Evolutionary conservation across 2,329 filamentous ascomycete species (phyloP).

Genomic region (Colletotrichum shisoi): DNA sequence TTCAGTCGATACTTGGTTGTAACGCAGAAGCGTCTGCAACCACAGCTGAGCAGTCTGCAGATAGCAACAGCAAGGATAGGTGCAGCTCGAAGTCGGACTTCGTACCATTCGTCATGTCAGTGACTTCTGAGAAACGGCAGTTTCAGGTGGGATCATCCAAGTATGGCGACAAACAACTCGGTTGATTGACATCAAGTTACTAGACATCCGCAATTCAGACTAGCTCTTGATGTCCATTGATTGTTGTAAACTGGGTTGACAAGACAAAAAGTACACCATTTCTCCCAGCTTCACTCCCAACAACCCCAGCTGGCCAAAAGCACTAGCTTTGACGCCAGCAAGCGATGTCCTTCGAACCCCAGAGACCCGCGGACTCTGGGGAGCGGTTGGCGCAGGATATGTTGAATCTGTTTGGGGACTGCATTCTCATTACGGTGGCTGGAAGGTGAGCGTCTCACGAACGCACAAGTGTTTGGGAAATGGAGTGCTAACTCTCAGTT

Average conservation of each 20-base stretch:
- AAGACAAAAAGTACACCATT: neutral
- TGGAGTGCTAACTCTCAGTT: neutral
- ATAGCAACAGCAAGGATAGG: neutral
- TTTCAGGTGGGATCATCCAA: no score
- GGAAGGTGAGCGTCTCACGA: slow-evolving; percentile 43
- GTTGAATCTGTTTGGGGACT: slow-evolving; percentile 43
- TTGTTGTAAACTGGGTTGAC: neutral
- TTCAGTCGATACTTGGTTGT: neutral
- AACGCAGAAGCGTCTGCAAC: neutral
- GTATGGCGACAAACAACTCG: no score
- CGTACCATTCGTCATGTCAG: no score
- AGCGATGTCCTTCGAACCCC: neutral
- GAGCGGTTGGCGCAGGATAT: slow-evolving; percentile 40
- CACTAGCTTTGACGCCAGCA: neutral
- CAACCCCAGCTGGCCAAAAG: neutral
- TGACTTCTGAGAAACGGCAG: no score
- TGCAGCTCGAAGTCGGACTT: no score
- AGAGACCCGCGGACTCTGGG: slow-evolving; percentile 1
- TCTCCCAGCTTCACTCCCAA: no score
- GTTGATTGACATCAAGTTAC: no score
- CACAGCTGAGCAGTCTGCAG: fast-evolving
- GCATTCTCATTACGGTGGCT: slow-evolving; percentile 45
- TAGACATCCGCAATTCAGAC: no score
- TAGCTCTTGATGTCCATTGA: neutral
- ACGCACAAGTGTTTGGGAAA: no score